Conservation (phyloP, 163 green algal genomes). For the Prototheca wickerhamii region DNA sequence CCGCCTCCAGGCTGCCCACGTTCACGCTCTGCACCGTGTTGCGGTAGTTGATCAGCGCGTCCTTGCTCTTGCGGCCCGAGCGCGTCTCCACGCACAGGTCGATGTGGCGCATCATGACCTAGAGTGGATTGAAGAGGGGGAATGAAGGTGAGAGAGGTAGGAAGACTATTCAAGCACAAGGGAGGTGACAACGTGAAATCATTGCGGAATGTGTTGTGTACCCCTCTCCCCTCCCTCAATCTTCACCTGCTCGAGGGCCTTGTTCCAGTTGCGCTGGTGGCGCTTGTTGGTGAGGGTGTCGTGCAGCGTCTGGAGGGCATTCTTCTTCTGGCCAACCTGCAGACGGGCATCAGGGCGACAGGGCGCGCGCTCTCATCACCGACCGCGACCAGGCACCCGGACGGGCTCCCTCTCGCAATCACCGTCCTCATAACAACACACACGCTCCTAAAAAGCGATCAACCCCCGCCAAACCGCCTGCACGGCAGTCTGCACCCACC, state of each 20-base stretch:
- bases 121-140: not conserved
- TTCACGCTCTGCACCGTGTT: slow-evolving; percentile 95
- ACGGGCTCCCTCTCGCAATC: not conserved
- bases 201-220: not conserved
- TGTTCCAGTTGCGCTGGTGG: slow-evolving; percentile 90
- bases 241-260: slow-evolving; percentile 62
- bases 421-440: not conserved
- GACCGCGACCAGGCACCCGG: not conserved
- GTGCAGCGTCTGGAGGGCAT: slow-evolving; percentile 74
- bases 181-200: not conserved
- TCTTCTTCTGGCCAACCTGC: slow-evolving; percentile 30
- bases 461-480: not conserved
- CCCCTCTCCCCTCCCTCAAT: not conserved
- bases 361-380: slow-evolving; percentile 1
- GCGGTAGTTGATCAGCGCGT: slow-evolving; percentile 96
- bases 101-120: slow-evolving; percentile 95
- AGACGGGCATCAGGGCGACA: not conserved
- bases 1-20: slow-evolving; percentile 90
- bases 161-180: not conserved
- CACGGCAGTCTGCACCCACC: slow-evolving; percentile 43
- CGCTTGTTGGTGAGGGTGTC: slow-evolving; percentile 94
- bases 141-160: not conserved
- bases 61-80: slow-evolving; percentile 89
- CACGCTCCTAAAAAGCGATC: not conserved
- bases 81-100: slow-evolving; percentile 97